Conservation (phyloP, 1,284 basidiomycete species). For the Peniophora sp. region DNA sequence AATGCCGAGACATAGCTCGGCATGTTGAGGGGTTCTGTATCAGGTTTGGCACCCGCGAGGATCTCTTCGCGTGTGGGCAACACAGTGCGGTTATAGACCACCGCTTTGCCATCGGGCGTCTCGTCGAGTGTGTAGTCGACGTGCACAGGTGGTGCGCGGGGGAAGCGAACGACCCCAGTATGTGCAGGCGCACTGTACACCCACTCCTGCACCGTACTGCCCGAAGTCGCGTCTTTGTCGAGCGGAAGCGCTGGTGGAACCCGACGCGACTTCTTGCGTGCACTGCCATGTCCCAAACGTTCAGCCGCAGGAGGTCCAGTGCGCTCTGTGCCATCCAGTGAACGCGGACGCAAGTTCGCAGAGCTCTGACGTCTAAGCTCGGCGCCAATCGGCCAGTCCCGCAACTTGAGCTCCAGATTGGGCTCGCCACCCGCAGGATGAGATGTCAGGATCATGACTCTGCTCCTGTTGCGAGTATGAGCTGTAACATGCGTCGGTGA, state of each 20-base stretch:
- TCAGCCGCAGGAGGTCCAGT: background rate
- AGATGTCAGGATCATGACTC: background rate
- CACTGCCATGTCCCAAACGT: background rate
- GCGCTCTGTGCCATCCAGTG: background rate
- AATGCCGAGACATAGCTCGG: background rate
- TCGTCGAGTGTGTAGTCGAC: background rate
- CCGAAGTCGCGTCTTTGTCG: background rate
- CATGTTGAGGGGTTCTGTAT: background rate
- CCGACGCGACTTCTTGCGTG: background rate
- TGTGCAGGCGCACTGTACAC: background rate
- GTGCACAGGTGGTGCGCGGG: background rate
- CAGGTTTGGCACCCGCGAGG: background rate
- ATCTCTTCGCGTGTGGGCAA: background rate
- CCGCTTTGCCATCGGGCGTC: background rate
- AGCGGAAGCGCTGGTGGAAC: background rate
- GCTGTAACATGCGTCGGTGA: slow-evolving; percentile 9
- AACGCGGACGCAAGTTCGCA: background rate
- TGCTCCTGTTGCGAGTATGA: background rate
- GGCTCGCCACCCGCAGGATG: background rate
- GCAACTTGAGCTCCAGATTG: background rate
- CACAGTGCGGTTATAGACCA: background rate
- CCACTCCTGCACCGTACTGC: background rate
- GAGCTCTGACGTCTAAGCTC: background rate
- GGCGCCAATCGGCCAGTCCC: background rate
- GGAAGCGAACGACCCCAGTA: background rate